These are phyloP conservation scores for Trichophyton verrucosum DNA, from an alignment of 2,329 filamentous ascomycete species.

Conservation along the genomic window DNA sequence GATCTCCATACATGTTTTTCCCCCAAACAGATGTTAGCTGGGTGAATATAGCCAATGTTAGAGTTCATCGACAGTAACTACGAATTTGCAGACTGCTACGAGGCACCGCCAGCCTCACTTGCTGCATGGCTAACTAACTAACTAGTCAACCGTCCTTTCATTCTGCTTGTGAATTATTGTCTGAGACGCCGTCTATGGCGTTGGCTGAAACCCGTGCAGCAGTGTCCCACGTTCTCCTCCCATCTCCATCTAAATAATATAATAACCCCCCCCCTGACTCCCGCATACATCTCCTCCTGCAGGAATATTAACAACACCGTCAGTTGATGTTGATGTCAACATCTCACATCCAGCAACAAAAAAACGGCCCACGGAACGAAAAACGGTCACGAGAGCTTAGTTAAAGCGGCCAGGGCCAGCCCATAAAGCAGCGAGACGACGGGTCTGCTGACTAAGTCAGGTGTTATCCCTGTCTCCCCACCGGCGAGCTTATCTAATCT, in stretches of 20 bases:
- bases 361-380: neutral
- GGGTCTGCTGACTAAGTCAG: slow-evolving; percentile 2
- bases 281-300: no score
- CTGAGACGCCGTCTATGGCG: no score
- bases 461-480: neutral
- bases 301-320: no score
- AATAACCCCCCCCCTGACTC: no score
- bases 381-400: neutral
- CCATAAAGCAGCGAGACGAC: neutral
- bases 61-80: neutral
- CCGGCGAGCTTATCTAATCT: neutral
- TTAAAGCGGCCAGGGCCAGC: neutral
- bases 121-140: no score
- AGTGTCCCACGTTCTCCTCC: no score
- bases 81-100: neutral
- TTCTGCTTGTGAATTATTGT: no score
- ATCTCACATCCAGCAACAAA: neutral
- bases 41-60: neutral
- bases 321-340: neutral
- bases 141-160: no score
- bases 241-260: no score
- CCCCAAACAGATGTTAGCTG: neutral
- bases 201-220: no score
- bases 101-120: no score
- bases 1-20: neutral